Evolutionary conservation across 169 alveolate species (phyloP).

Genomic region (Besnoitia besnoiti): DNA sequence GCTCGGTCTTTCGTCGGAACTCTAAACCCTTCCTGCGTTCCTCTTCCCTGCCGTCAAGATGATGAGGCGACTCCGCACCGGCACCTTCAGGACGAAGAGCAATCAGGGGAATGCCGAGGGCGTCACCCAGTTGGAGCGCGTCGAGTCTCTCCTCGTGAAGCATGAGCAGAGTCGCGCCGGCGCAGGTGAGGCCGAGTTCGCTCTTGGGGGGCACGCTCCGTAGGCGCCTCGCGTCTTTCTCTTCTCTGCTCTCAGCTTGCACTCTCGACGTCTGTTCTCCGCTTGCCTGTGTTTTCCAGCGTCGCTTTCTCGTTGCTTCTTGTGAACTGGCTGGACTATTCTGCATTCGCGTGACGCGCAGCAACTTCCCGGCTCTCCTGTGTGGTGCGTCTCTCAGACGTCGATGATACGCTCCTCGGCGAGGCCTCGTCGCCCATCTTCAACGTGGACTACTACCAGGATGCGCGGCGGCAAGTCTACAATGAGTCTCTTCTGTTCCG

Average conservation of each 20-base stretch:
- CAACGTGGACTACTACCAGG: slow-evolving; percentile 19
- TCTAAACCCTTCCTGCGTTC: not conserved
- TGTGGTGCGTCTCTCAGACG: not conserved
- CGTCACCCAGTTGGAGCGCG: not conserved
- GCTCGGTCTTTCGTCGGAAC: no score
- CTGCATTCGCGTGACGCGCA: not conserved
- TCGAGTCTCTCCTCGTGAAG: slow-evolving; percentile 24
- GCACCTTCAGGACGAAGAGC: not conserved
- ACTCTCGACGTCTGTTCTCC: not conserved
- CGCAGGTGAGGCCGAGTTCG: not conserved
- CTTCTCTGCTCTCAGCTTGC: not conserved
- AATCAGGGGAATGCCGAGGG: not conserved
- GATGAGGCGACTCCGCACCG: not conserved
- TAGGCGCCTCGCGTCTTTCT: not conserved
- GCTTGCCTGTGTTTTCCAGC: not conserved
- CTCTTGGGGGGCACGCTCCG: not conserved
- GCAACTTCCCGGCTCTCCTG: not conserved
- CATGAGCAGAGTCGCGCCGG: not conserved
- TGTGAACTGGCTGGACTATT: no score
- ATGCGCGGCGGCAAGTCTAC: slow-evolving; percentile 39
- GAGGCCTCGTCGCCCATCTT: slow-evolving; percentile 31
- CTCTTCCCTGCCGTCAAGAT: not conserved
- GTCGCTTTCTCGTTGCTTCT: not conserved
- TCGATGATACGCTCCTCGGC: not conserved
- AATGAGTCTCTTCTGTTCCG: slow-evolving; percentile 22